Evolutionary conservation across 1,284 basidiomycete species (phyloP), one percentile per base, ranked within the genome.

Genomic region (Polyporus tsugae): DNA sequence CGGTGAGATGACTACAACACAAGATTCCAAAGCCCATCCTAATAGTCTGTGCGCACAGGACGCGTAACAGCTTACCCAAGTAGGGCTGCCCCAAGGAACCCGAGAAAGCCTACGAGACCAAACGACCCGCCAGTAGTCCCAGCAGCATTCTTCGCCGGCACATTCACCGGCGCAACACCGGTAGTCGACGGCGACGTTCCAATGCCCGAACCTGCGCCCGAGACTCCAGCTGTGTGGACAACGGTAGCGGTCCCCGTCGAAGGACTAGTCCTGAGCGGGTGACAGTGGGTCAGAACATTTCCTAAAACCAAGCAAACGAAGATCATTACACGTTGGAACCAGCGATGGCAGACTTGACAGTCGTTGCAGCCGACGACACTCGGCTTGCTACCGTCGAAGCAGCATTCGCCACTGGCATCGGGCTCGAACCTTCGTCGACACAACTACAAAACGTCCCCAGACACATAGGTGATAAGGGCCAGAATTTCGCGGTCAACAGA

Each of bases 361-460:
- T 46, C 11, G 33, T 10, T 11, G 25, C 29, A 13, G 29, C 60
- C 4, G 60, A 62, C 25, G 60, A 19, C 29, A 17, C n/a, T 9
- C 22, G 60, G 33, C 41, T 63, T 1, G 71, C 62, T 0, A 66
- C 62, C 1, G 62, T 58, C 11, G 49, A 55, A 7, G 66, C 22
- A 66, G 52, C 58, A 55, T 44, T 39, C 63, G 15, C 55, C 61
- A 44, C 63, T 62, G 33, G 62, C 64, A 4, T 33, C 19, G 64
- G 60, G 5, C 19, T 35, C 0, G 67, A 15, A 38, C 29, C 55
- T 33, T 38, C 63, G 64, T 75, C 75, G 44, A 77, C 61, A 68
- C 79, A 81, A 62, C 78, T 80, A 69, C n/a, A 38, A 53, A 17
- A 25, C 13, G 22, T 60, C n/a, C n/a, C 11, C 36, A 36, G n/a